phyloP scores from a whole-genome alignment of 306 rosid species.

The Echinosophora koreensis region DNA sequence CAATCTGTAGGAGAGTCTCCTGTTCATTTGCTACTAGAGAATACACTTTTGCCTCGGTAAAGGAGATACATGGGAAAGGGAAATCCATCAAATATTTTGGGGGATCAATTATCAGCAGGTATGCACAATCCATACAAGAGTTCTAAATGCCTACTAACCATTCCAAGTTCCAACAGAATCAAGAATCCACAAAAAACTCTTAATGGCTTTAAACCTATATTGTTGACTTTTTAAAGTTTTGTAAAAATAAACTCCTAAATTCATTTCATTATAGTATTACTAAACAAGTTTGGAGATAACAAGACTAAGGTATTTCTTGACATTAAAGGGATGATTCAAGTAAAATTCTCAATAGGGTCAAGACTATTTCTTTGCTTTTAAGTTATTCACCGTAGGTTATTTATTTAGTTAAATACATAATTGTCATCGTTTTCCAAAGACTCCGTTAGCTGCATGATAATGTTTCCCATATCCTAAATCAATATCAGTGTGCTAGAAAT shows the following conservation, averaged over 20 bases:
- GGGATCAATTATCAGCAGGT: background rate
- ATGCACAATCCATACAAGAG: constrained; percentile 9
- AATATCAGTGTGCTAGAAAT: constrained; percentile 3
- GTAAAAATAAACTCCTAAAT: background rate
- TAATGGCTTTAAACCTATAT: too few species aligned
- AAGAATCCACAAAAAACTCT: too few species aligned
- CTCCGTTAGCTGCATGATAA: background rate
- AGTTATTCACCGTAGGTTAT: background rate
- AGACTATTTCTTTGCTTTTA: background rate
- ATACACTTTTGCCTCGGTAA: background rate
- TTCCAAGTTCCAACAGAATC: constrained; percentile 27
- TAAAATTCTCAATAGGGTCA: background rate
- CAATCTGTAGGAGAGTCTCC: constrained; percentile 21
- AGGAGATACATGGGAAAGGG: background rate
- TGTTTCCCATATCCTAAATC: constrained; percentile 21
- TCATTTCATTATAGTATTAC: constrained; percentile 16
- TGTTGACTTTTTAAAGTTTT: background rate
- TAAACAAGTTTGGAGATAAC: constrained; percentile 8
- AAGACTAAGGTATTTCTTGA: background rate
- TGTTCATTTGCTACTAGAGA: background rate
- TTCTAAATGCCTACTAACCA: constrained; percentile 9
- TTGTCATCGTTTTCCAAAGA: background rate
- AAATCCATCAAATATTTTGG: background rate
- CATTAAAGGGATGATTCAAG: background rate
- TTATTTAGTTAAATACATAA: background rate